A percentile compares a stretch with the other conserved stretches of the same genome.
Conservation (phyloP, 2,329 filamentous ascomycete genomes). For the Aspergillus carbonarius region DNA sequence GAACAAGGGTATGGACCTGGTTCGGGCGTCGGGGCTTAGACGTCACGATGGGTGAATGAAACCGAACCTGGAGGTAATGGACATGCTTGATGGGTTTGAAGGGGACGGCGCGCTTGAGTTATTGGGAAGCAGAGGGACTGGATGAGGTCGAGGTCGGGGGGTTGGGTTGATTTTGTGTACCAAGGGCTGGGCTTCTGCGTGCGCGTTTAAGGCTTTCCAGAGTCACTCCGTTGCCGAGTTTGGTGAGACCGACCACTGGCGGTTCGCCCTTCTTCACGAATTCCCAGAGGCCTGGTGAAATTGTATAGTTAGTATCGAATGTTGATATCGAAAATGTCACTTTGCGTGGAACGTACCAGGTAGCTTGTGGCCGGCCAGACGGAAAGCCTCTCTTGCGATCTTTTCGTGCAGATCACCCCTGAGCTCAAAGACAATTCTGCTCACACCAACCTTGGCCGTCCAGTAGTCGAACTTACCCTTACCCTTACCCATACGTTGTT, state of each 20-base stretch:
- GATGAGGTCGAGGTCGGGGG: constrained; percentile 37
- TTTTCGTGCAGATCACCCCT: constrained; percentile 93
- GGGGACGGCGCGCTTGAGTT: constrained; percentile 17
- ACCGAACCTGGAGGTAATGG: constrained; percentile 8
- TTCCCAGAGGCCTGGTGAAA: constrained; percentile 62
- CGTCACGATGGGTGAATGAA: constrained; percentile 12
- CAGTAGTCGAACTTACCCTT: constrained; percentile 97
- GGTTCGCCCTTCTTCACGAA: constrained; percentile 92
- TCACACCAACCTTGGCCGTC: constrained; percentile 86
- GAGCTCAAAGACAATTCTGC: constrained; percentile 88
- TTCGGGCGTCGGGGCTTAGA: constrained; percentile 55
- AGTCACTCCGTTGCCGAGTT: constrained; percentile 76
- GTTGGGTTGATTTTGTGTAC: constrained; percentile 28
- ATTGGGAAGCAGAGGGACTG: constrained; percentile 37
- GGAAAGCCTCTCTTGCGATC: constrained; percentile 88
- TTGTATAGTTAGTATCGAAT: constrained; percentile 20
- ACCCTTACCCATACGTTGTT: constrained; percentile 98
- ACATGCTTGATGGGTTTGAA: constrained; percentile 1
- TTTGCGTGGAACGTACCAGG: constrained; percentile 62
- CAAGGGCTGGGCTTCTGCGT: constrained; percentile 61
- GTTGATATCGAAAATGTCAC: not conserved
- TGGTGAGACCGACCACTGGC: constrained; percentile 88
- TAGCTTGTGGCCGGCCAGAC: constrained; percentile 90
- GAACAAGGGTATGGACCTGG: constrained; percentile 56
- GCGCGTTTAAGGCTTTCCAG: constrained; percentile 80